Evolutionary conservation across 2,329 filamentous ascomycete species (phyloP).

Genomic region (Allantophomopsis cytisporea): DNA sequence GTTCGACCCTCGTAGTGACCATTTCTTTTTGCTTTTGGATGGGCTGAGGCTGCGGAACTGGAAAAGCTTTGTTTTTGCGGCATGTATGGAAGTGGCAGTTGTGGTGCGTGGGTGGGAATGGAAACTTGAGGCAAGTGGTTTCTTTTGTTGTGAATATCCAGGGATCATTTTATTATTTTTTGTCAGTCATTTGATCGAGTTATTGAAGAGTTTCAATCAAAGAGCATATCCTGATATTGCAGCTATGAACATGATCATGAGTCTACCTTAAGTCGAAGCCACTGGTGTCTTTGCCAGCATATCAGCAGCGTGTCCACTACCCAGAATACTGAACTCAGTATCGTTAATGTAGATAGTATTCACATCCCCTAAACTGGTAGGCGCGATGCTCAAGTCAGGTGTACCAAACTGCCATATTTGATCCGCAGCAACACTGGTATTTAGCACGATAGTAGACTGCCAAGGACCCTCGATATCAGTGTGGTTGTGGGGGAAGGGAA

Average conservation of each 20-base stretch:
- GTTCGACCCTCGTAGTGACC: slow-evolving; percentile 7
- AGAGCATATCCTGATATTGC: no score
- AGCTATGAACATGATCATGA: no score
- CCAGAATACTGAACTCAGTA: slow-evolving; percentile 9
- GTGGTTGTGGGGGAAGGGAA: slow-evolving; percentile 11
- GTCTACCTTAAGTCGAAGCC: no score
- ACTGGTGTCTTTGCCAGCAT: slow-evolving; percentile 9
- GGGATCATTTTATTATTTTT: no score
- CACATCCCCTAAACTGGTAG: slow-evolving; percentile 7
- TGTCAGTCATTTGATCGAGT: no score
- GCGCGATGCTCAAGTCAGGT: slow-evolving; percentile 6
- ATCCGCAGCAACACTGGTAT: slow-evolving; percentile 10
- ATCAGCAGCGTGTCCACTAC: slow-evolving; percentile 8
- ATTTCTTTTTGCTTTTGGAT: background rate
- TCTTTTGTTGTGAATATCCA: no score
- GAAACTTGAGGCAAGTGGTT: no score
- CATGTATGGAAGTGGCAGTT: background rate
- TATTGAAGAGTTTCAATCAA: no score
- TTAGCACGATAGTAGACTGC: slow-evolving; percentile 10
- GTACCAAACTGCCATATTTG: slow-evolving; percentile 15
- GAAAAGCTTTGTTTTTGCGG: background rate
- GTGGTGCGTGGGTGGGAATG: no score
- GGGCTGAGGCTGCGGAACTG: no score
- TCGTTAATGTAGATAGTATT: slow-evolving; percentile 12
- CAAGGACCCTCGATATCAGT: slow-evolving; percentile 9